Percentiles rank a stretch among this genome's conserved stretches.
phyloP scores from a whole-genome alignment of 2,329 filamentous ascomycete species.

The Aspergillus fumigatus region DNA sequence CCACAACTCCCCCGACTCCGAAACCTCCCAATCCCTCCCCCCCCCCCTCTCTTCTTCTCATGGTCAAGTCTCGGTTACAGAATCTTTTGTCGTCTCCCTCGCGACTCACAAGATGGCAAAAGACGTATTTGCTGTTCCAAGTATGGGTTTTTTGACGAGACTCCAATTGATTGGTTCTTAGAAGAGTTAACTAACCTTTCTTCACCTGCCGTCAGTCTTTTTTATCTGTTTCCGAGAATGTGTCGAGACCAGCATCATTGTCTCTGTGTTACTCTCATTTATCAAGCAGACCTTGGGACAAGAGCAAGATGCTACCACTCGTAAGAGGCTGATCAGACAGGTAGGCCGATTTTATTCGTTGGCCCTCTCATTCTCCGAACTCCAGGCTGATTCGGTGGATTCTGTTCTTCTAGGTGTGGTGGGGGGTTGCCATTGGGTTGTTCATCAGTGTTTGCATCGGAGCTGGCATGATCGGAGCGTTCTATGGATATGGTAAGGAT shows the following conservation, averaged over 20 bases:
- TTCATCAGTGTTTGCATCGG: slow-evolving; percentile 63
- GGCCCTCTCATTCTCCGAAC: background rate
- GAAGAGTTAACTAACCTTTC: background rate
- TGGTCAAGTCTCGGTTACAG: background rate
- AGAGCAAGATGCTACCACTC: slow-evolving; percentile 55
- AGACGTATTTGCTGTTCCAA: slow-evolving; percentile 13
- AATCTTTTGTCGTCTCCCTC: background rate
- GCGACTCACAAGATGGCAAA: slow-evolving; percentile 5
- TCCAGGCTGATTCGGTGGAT: background rate
- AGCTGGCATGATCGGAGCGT: slow-evolving; percentile 64
- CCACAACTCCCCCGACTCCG: too few relatives aligned
- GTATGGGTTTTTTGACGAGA: background rate
- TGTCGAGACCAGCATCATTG: slow-evolving; percentile 76
- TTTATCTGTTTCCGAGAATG: slow-evolving; percentile 87
- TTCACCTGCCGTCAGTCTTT: slow-evolving; percentile 53
- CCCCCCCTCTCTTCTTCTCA: background rate
- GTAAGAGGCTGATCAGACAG: slow-evolving; percentile 65
- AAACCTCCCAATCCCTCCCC: too few relatives aligned
- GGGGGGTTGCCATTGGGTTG: slow-evolving; percentile 59
- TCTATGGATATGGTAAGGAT: slow-evolving; percentile 66
- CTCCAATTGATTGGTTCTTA: background rate
- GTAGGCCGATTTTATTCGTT: slow-evolving; percentile 29
- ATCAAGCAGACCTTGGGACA: slow-evolving; percentile 74
- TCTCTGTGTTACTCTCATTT: slow-evolving; percentile 81
- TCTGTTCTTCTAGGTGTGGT: slow-evolving; percentile 55